These are phyloP conservation scores for Cenococcum geophilum DNA, from an alignment of 495 filamentous ascomycete species.

Conservation along the genomic window DNA sequence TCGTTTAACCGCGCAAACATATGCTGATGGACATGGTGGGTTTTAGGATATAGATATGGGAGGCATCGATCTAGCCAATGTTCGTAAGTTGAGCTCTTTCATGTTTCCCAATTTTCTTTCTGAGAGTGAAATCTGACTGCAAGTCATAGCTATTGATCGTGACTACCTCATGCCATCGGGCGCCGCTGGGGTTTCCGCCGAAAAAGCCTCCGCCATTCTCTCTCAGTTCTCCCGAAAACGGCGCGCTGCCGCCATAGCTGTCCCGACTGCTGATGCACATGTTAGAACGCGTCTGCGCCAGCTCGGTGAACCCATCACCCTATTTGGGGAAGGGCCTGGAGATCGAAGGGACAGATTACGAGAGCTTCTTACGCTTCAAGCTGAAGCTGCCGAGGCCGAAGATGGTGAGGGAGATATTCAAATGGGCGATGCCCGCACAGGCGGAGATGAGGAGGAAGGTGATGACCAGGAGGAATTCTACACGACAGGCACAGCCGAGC, in stretches of 20 bases:
- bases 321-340: slow-evolving; percentile 86
- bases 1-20: slow-evolving; percentile 4
- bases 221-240: slow-evolving; percentile 87
- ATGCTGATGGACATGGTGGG: slow-evolving; percentile 8
- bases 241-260: slow-evolving; percentile 80
- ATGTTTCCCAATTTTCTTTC: not conserved
- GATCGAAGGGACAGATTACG: slow-evolving; percentile 84
- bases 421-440: slow-evolving; percentile 43
- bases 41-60: slow-evolving; percentile 52
- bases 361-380: slow-evolving; percentile 66
- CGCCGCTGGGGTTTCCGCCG: slow-evolving; percentile 69
- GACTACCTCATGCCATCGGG: slow-evolving; percentile 75
- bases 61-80: slow-evolving; percentile 68
- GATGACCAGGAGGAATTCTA: slow-evolving; percentile 90
- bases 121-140: not conserved
- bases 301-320: slow-evolving; percentile 83
- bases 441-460: slow-evolving; percentile 36
- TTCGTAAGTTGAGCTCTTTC: slow-evolving; percentile 54
- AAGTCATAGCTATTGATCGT: slow-evolving; percentile 62
- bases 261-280: slow-evolving; percentile 88
- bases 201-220: slow-evolving; percentile 81
- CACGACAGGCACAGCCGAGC: slow-evolving; percentile 66
- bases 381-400: slow-evolving; percentile 49
- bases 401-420: slow-evolving; percentile 58
- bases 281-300: slow-evolving; percentile 76